Evolutionary conservation across 257 asterid species (phyloP).

Genomic region (Galeopsis tetrahit): DNA sequence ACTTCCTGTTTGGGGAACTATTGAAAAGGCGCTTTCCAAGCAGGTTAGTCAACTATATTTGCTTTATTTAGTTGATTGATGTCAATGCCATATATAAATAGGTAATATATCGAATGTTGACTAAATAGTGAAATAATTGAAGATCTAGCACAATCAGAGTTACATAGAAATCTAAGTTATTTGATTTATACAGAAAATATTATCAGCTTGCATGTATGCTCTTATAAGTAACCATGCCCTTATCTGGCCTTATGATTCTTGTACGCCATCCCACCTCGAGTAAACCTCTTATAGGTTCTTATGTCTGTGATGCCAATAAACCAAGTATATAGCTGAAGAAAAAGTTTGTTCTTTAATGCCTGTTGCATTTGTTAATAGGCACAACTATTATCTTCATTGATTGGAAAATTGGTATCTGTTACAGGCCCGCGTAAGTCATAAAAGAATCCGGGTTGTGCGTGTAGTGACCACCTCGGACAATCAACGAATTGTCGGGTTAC

Average conservation of each 20-base stretch:
- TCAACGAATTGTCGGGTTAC: slow-evolving; percentile 83
- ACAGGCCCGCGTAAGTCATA: slow-evolving; percentile 85
- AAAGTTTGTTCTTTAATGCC: slow-evolving; percentile 16
- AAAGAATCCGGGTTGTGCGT: slow-evolving; percentile 81
- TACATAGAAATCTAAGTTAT: slow-evolving; percentile 22
- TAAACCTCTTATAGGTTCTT: slow-evolving; percentile 8
- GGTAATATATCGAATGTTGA: slow-evolving; percentile 7
- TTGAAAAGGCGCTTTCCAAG: slow-evolving; percentile 90
- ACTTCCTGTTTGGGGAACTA: slow-evolving; percentile 98
- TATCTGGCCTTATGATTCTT: background rate
- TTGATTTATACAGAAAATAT: background rate
- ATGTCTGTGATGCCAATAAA: slow-evolving; percentile 14
- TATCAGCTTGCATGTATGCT: slow-evolving; percentile 9
- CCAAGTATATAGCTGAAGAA: background rate
- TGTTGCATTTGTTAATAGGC: slow-evolving; percentile 12
- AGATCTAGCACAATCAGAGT: slow-evolving; percentile 17
- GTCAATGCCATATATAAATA: slow-evolving; percentile 11
- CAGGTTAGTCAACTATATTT: slow-evolving; percentile 55
- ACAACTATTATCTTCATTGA: background rate
- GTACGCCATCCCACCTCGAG: slow-evolving; percentile 6
- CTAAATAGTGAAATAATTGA: slow-evolving; percentile 22
- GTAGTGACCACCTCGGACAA: slow-evolving; percentile 84
- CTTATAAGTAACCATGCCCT: background rate
- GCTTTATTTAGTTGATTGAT: slow-evolving; percentile 18
- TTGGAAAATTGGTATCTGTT: slow-evolving; percentile 26